Percentiles rank a stretch among this genome's conserved stretches.
phyloP scores from a whole-genome alignment of 768 basidiomycete genomes.

The Trametes elegans region DNA sequence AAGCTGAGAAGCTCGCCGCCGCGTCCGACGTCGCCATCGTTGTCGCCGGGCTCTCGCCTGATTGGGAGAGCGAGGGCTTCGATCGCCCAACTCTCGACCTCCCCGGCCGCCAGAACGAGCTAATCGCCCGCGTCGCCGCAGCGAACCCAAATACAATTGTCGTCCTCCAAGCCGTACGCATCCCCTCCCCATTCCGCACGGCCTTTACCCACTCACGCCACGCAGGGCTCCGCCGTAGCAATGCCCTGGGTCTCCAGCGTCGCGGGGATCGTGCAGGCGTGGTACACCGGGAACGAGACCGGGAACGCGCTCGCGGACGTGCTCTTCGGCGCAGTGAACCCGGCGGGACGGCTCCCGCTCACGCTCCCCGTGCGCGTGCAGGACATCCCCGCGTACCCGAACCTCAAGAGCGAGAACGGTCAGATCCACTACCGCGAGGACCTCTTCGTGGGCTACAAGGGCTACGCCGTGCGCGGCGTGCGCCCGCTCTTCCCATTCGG shows the following conservation, averaged over 20 bases:
- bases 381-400: constrained; percentile 62
- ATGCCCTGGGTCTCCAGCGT: constrained; percentile 73
- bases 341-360: constrained; percentile 56
- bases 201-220: neutral
- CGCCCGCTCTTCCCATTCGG: constrained; percentile 68
- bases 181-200: neutral
- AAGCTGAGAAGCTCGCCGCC: constrained; percentile 54
- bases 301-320: constrained; percentile 67
- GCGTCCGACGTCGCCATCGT: constrained; percentile 55
- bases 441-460: constrained; percentile 68
- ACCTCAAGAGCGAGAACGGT: constrained; percentile 58
- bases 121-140: constrained; percentile 48
- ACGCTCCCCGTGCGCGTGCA: constrained; percentile 58
- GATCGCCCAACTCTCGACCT: constrained; percentile 61
- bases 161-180: constrained; percentile 56
- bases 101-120: constrained; percentile 59
- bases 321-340: constrained; percentile 61
- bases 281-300: constrained; percentile 65
- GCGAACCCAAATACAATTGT: constrained; percentile 61
- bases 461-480: constrained; percentile 54
- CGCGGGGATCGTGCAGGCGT: constrained; percentile 55
- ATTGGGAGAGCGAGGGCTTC: constrained; percentile 78
- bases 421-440: constrained; percentile 55
- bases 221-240: constrained; percentile 61
- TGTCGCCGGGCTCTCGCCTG: constrained; percentile 59